These are phyloP conservation scores for Flammula alnicola DNA, from an alignment of 1,284 basidiomycete genomes.

Conservation along the genomic window DNA sequence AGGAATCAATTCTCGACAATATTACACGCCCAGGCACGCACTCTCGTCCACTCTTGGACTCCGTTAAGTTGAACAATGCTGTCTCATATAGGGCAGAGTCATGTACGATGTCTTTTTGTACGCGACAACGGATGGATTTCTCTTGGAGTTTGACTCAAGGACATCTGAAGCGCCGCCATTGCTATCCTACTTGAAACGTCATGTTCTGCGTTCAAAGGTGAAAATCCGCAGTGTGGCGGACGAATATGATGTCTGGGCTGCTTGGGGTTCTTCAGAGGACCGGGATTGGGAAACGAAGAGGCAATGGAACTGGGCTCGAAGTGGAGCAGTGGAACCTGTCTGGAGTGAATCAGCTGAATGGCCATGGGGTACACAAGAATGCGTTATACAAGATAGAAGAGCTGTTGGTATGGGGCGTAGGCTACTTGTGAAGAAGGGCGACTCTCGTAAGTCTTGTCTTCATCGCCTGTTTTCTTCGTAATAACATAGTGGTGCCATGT, in stretches of 20 bases:
- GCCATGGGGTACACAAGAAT: conserved; percentile 66
- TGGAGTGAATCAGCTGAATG: conserved; percentile 54
- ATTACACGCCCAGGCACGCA: conserved; percentile 82
- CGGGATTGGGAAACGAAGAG: conserved; percentile 43
- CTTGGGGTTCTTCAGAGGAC: conserved; percentile 66
- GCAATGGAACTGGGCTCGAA: conserved; percentile 61
- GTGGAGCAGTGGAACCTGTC: conserved; percentile 70
- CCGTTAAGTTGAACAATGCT: conserved; percentile 13
- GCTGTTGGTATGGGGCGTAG: conserved; percentile 80
- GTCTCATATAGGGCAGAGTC: conserved; percentile 75
- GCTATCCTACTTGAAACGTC: conserved; percentile 75
- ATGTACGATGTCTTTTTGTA: conserved; percentile 90
- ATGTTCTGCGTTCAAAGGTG: conserved; percentile 90
- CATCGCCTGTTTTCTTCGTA: conserved; percentile 4
- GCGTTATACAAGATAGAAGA: conserved; percentile 68
- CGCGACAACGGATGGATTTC: conserved; percentile 62
- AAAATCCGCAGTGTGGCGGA: conserved; percentile 78
- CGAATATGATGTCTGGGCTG: conserved; percentile 80
- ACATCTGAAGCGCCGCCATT: conserved; percentile 63
- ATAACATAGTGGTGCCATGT: conserved; percentile 7
- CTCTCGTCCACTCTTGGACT: conserved; percentile 22
- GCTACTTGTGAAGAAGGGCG: conserved; percentile 70
- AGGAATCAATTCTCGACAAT: conserved; percentile 73
- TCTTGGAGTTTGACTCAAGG: conserved; percentile 77
- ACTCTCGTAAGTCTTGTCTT: conserved; percentile 61